phyloP scores from a whole-genome alignment of 306 rosid species.

The Sphenostylis stenocarpa region DNA sequence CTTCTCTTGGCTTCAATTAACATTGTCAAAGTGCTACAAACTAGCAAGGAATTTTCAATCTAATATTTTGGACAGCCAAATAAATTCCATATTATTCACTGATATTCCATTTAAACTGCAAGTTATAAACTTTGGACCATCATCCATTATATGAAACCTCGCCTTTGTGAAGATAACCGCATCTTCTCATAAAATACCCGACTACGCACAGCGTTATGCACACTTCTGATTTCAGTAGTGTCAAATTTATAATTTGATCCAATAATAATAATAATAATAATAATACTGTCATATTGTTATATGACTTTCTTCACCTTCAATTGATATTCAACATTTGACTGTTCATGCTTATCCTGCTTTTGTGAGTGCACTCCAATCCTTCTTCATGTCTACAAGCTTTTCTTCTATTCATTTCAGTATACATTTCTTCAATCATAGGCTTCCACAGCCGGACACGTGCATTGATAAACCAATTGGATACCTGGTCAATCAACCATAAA shows the following conservation, averaged over 20 bases:
- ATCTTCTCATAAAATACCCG: neutral
- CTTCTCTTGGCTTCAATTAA: neutral
- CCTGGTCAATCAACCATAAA: slow-evolving; percentile 44
- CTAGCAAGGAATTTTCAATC: neutral
- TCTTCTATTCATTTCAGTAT: slow-evolving; percentile 81
- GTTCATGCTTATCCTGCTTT: slow-evolving; percentile 41
- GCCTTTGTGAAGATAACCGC: slow-evolving; percentile 19
- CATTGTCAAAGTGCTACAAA: neutral
- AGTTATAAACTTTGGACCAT: neutral
- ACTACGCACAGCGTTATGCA: slow-evolving; percentile 27
- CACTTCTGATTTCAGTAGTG: slow-evolving; percentile 20
- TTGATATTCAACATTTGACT: slow-evolving; percentile 45
- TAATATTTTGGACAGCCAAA: neutral
- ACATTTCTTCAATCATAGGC: slow-evolving; percentile 97
- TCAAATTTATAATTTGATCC: slow-evolving; percentile 11
- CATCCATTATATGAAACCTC: slow-evolving; percentile 10
- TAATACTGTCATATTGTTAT: neutral
- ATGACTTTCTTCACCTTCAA: slow-evolving; percentile 36
- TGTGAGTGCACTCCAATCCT: slow-evolving; percentile 41
- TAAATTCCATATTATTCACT: neutral
- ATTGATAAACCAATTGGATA: slow-evolving; percentile 94
- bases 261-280: neutral
- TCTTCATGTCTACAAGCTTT: slow-evolving; percentile 44
- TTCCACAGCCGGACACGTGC: slow-evolving; percentile 96
- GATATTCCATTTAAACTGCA: slow-evolving; percentile 1